Base-by-base conservation (phyloP, 2,329 filamentous ascomycete species). In the Fusarium xylarioides region DNA sequence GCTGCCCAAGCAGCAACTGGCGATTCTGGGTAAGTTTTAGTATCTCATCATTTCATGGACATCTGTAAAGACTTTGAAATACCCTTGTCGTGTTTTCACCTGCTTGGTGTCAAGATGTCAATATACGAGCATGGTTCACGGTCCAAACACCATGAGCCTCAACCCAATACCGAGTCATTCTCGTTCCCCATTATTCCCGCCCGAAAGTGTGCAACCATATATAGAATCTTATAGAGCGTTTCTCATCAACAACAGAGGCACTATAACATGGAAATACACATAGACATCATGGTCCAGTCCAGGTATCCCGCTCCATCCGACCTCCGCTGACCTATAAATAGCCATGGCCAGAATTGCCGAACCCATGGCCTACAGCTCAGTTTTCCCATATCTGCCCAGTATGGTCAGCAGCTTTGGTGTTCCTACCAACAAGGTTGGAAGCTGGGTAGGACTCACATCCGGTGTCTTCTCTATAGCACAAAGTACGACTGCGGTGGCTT, bases 401-500 rank as follows among this genome's bases (percentile, higher is more conserved):
- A 96, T 97, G 93, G 92, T 97, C 63, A 88, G 91, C 75, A 92
- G 90, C 79, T 94, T 97, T 72, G 91, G 92, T 15, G 86, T 97
- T 21, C 86, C 89, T 12, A 87, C 90, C 73, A 89, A 92, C 74
- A 86, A 94, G 49, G 89, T 97, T 30, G 93, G 93, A 46, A 92
- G 91, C 84, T 95, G 92, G 92, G 93, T 91, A n/a, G 92, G 92
- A 57, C 83, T 94, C 63, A 92, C 91, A 10, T 91, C 91, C 4
- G 91, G 92, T 47, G 86, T 91, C 70, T 94, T 95, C 81, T 93
- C 93, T 5, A 81, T 94, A 16, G 87, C 89, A 35, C 93, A 95
- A 81, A 92, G 91, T 74, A 55, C 89, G 23, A 93, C 92, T 11
- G 93, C 92, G 23, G 89, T 95, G 4, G 84, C 89, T 2, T 95